A percentile compares a stretch with the other conserved stretches of the same genome.
phyloP scores from a whole-genome alignment of 108 stramenopile genomes.

The Chaetoceros tenuissimus region DNA sequence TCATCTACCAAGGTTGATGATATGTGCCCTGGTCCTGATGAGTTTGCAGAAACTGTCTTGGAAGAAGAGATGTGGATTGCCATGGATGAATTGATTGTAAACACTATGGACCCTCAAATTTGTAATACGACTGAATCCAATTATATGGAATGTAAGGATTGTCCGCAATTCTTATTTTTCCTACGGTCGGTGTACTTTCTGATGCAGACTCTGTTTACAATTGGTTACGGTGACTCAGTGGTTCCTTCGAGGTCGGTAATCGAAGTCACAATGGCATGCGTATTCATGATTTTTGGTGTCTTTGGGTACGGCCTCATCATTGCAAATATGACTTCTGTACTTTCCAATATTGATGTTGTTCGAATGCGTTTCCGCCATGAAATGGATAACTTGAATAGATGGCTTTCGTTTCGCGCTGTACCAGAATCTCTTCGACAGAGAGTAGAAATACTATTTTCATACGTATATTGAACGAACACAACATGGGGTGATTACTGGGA shows the following conservation, averaged over 20 bases:
- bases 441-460: conserved; percentile 26
- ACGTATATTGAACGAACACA: conserved; percentile 34
- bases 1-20: conserved; percentile 21
- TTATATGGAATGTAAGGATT: conserved; percentile 18
- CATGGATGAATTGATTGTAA: conserved; percentile 17
- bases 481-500: no score
- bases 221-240: conserved; percentile 46
- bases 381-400: conserved; percentile 28
- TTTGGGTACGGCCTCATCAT: conserved; percentile 39
- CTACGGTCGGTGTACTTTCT: conserved; percentile 30
- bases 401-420: conserved; percentile 25
- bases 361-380: conserved; percentile 38
- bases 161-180: conserved; percentile 28
- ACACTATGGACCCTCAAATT: conserved; percentile 26
- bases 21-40: conserved; percentile 18
- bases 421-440: conserved; percentile 22
- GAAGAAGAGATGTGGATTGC: conserved; percentile 25
- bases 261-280: conserved; percentile 30
- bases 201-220: conserved; percentile 52
- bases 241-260: conserved; percentile 27
- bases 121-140: conserved; percentile 8
- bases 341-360: conserved; percentile 43
- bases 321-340: conserved; percentile 52
- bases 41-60: conserved; percentile 19
- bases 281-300: conserved; percentile 33